Evolutionary conservation across 2,329 filamentous ascomycete species (phyloP).

Genomic region (Trichoderma semiorbis): DNA sequence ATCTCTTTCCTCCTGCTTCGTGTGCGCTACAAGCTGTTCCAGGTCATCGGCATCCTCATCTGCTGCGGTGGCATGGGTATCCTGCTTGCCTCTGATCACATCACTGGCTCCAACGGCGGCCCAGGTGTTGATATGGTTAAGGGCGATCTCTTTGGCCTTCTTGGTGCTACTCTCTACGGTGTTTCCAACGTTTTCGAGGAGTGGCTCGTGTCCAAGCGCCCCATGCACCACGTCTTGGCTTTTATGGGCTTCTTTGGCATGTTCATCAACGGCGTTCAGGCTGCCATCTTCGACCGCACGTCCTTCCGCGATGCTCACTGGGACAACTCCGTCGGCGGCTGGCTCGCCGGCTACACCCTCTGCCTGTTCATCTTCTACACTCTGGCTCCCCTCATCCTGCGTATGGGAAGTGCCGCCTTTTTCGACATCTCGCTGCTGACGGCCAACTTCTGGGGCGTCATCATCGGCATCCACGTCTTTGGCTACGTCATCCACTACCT

Average conservation of each 20-base stretch:
- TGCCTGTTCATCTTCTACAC: conserved; percentile 83
- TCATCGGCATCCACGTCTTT: conserved; percentile 87
- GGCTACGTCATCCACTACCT: conserved; percentile 76
- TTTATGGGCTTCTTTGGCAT: conserved; percentile 86
- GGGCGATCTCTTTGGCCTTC: conserved; percentile 86
- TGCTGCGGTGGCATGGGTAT: conserved; percentile 89
- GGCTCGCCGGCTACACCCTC: conserved; percentile 85
- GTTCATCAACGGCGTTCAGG: conserved; percentile 87
- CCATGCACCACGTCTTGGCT: conserved; percentile 88
- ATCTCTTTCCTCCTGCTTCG: conserved; percentile 78
- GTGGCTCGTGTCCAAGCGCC: conserved; percentile 82
- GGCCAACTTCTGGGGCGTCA: conserved; percentile 94
- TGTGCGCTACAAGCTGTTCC: conserved; percentile 85
- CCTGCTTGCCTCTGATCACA: conserved; percentile 81
- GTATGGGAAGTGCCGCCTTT: conserved; percentile 87
- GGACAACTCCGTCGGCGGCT: conserved; percentile 69
- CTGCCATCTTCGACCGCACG: conserved; percentile 83
- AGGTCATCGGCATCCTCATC: conserved; percentile 82
- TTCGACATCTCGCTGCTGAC: conserved; percentile 95
- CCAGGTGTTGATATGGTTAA: conserved; percentile 70
- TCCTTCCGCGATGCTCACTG: conserved; percentile 65
- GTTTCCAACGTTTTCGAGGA: conserved; percentile 90
- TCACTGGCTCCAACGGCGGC: conserved; percentile 71
- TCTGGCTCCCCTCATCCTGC: conserved; percentile 80
- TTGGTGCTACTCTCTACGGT: conserved; percentile 89